Evolutionary conservation across 208 protist genomes (phyloP).

Genomic region (Acanthamoeba triangularis): DNA sequence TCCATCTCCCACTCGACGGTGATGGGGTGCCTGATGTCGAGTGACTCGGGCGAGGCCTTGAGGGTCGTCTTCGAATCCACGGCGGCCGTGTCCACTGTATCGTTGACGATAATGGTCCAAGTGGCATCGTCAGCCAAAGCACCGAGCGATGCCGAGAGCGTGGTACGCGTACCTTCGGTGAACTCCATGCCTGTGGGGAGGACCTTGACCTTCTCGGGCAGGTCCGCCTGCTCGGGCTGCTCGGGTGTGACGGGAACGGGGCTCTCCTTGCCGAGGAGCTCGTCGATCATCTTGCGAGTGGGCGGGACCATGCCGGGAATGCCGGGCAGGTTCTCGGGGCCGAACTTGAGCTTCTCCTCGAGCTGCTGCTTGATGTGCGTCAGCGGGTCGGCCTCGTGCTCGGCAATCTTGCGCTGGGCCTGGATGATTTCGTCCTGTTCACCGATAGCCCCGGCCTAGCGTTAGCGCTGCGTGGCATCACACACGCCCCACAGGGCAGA

Average conservation of each 20-base stretch:
- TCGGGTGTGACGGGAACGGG: slow-evolving; percentile 4
- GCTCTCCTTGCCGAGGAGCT: slow-evolving; percentile 38
- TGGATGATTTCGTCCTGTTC: slow-evolving; percentile 68
- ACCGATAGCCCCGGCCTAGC: not conserved
- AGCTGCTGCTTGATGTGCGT: slow-evolving; percentile 32
- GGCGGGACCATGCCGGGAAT: slow-evolving; percentile 53
- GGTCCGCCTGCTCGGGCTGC: not conserved
- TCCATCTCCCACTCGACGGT: slow-evolving; percentile 63
- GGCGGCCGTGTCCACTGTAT: not conserved
- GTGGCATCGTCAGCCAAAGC: too few relatives aligned
- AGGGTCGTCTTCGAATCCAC: not conserved
- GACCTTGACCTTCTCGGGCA: not conserved
- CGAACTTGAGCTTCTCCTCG: slow-evolving; percentile 70
- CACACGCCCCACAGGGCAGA: not conserved
- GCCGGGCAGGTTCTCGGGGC: slow-evolving; percentile 69
- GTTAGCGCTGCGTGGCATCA: too few relatives aligned
- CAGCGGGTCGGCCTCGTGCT: slow-evolving; percentile 26
- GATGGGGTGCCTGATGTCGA: slow-evolving; percentile 45
- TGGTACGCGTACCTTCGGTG: slow-evolving; percentile 13
- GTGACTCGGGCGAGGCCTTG: slow-evolving; percentile 23
- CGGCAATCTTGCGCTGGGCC: slow-evolving; percentile 6
- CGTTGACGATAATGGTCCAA: not conserved
- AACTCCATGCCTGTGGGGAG: slow-evolving; percentile 43
- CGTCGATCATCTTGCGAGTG: slow-evolving; percentile 59
- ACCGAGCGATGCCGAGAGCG: not conserved